These are phyloP conservation scores for Panicum miliaceum DNA, from an alignment of 176 grass and related monocot genomes.

Conservation along the genomic window DNA sequence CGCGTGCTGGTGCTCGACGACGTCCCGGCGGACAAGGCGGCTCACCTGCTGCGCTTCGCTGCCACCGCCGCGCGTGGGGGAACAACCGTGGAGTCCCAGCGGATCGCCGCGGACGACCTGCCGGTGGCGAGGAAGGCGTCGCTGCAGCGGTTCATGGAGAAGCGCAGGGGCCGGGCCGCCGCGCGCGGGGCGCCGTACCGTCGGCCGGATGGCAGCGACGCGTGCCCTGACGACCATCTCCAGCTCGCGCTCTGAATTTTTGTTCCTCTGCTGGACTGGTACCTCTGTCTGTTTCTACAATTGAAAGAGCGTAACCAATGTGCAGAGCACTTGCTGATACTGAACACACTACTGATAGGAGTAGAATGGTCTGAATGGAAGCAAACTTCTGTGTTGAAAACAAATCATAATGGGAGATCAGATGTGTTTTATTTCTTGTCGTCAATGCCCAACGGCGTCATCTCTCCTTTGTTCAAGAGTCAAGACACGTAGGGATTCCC, in stretches of 20 bases:
- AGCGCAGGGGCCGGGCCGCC: slow-evolving; percentile 54
- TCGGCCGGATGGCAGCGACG: neutral
- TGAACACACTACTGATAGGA: no score
- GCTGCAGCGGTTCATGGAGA: slow-evolving; percentile 77
- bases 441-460: no score
- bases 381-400: no score
- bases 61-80: no score
- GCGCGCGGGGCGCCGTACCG: slow-evolving; percentile 39
- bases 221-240: slow-evolving; percentile 3
- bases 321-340: no score
- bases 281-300: no score
- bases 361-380: no score
- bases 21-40: neutral
- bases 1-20: neutral
- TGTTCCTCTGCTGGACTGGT: neutral
- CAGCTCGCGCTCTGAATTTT: slow-evolving; percentile 36
- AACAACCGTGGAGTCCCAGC: neutral
- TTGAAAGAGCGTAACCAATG: no score
- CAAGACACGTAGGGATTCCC: no score
- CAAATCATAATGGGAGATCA: no score
- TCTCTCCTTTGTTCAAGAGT: no score
- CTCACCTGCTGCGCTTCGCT: neutral
- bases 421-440: no score
- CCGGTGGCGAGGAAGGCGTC: slow-evolving; percentile 69
- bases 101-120: slow-evolving; percentile 38